These are phyloP conservation scores for Clavariopsis aquatica DNA, from an alignment of 495 filamentous ascomycete species.

Conservation along the genomic window DNA sequence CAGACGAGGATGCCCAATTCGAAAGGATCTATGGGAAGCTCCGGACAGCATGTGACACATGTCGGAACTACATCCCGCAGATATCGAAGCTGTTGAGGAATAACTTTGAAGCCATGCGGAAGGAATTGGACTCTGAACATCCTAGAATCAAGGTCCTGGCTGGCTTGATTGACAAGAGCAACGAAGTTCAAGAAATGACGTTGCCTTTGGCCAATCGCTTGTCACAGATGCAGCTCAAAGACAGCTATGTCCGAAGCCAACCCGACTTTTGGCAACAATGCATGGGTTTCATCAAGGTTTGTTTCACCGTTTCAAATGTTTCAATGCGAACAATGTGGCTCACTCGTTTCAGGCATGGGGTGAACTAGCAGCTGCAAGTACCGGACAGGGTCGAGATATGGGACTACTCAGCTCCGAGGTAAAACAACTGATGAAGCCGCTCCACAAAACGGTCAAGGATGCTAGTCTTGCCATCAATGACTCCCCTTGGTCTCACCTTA, in stretches of 20 bases:
- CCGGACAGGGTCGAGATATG: conserved; percentile 68
- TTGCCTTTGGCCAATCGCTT: conserved; percentile 69
- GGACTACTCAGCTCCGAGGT: conserved; percentile 67
- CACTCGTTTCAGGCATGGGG: conserved; percentile 60
- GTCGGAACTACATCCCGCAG: conserved; percentile 64
- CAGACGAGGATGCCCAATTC: conserved; percentile 75
- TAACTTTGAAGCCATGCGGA: conserved; percentile 52
- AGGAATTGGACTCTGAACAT: conserved; percentile 27
- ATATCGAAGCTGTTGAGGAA: conserved; percentile 63
- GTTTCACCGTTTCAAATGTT: conserved; percentile 6
- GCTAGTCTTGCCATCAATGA: conserved; percentile 69
- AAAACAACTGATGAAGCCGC: conserved; percentile 68
- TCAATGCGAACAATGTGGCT: conserved; percentile 5
- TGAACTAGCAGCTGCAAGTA: conserved; percentile 53
- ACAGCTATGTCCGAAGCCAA: conserved; percentile 72
- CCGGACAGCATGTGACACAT: conserved; percentile 64
- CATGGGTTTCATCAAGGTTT: conserved; percentile 66
- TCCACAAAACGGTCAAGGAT: conserved; percentile 75
- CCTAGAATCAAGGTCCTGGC: conserved; percentile 45
- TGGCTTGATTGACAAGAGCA: conserved; percentile 55
- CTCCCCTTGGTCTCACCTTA: conserved; percentile 71
- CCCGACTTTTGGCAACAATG: conserved; percentile 80
- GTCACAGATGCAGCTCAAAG: conserved; percentile 78
- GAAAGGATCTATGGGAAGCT: conserved; percentile 77
- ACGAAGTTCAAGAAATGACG: conserved; percentile 72